phyloP scores from a whole-genome alignment of 176 grass and related monocot species.

The Zoysia pacifica region DNA sequence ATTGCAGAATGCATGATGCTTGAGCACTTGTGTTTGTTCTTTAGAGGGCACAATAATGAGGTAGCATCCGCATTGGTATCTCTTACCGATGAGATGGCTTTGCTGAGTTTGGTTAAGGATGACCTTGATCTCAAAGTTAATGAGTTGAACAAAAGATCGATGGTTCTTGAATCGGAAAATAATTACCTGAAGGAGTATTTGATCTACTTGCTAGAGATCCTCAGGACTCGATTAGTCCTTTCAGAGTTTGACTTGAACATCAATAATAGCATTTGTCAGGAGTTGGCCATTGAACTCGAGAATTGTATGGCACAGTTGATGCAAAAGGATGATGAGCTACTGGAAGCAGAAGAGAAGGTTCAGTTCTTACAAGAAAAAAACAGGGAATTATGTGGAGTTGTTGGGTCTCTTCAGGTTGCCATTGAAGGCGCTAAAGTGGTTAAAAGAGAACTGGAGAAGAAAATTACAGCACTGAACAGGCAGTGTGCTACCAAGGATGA shows the following conservation, averaged over 20 bases:
- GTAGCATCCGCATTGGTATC: slow-evolving; percentile 61
- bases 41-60: slow-evolving; percentile 74
- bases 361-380: slow-evolving; percentile 53
- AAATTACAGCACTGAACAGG: slow-evolving; percentile 37
- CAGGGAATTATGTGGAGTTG: slow-evolving; percentile 51
- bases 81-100: slow-evolving; percentile 65
- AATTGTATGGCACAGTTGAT: slow-evolving; percentile 38
- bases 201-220: slow-evolving; percentile 57
- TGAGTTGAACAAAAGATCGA: slow-evolving; percentile 48
- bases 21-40: slow-evolving; percentile 72
- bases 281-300: slow-evolving; percentile 60
- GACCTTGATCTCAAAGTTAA: slow-evolving; percentile 45
- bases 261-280: slow-evolving; percentile 45
- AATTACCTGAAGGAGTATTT: slow-evolving; percentile 54
- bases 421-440: slow-evolving; percentile 54
- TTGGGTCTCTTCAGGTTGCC: slow-evolving; percentile 58
- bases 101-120: slow-evolving; percentile 58
- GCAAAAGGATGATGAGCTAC: slow-evolving; percentile 54
- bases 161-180: slow-evolving; percentile 63
- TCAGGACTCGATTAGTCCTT: slow-evolving; percentile 57
- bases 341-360: slow-evolving; percentile 64
- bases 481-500: slow-evolving; percentile 41
- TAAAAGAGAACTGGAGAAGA: slow-evolving; percentile 70
- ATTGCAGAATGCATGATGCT: slow-evolving; percentile 68
- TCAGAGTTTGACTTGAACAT: slow-evolving; percentile 76